Conservation (phyloP, 306 rosid species). For the Heteromeles arbutifolia region DNA sequence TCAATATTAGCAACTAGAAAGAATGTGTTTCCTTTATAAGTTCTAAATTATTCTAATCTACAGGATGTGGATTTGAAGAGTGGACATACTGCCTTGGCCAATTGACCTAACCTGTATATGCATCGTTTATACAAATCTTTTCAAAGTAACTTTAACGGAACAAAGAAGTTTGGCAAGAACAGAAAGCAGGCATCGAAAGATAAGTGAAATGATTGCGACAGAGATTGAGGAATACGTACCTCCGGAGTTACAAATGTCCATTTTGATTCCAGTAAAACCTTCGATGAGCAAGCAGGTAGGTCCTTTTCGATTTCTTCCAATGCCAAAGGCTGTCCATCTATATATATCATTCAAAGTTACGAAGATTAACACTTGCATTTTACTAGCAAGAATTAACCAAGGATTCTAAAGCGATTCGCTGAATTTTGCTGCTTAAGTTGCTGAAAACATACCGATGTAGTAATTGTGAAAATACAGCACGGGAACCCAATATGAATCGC, state of each 20-base stretch:
- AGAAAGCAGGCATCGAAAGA: not conserved
- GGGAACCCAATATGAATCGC: slow-evolving; percentile 73
- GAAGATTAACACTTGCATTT: not conserved
- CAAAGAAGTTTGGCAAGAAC: not conserved
- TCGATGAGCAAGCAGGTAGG: slow-evolving; percentile 56
- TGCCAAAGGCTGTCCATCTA: slow-evolving; percentile 60
- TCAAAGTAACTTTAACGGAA: too few species aligned
- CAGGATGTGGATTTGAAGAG: not conserved
- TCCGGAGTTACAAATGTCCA: slow-evolving; percentile 87
- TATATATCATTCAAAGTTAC: not conserved
- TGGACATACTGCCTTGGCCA: too few species aligned
- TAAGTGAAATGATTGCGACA: not conserved
- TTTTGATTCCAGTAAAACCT: slow-evolving; percentile 54
- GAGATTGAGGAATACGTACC: slow-evolving; percentile 25
- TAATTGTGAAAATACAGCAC: slow-evolving; percentile 66
- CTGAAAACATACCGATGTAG: slow-evolving; percentile 40
- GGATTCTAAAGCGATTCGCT: not conserved
- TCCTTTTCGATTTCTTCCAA: slow-evolving; percentile 51
- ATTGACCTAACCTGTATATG: too few species aligned
- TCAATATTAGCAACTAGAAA: too few species aligned
- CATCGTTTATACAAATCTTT: too few species aligned
- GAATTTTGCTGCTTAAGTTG: not conserved
- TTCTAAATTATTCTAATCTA: not conserved
- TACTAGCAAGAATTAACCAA: not conserved
- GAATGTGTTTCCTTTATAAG: too few species aligned